Evolutionary conservation across 2,329 filamentous ascomycete genomes (phyloP), one percentile per base, ranked within the genome.

Genomic region (Alternaria viburni): DNA sequence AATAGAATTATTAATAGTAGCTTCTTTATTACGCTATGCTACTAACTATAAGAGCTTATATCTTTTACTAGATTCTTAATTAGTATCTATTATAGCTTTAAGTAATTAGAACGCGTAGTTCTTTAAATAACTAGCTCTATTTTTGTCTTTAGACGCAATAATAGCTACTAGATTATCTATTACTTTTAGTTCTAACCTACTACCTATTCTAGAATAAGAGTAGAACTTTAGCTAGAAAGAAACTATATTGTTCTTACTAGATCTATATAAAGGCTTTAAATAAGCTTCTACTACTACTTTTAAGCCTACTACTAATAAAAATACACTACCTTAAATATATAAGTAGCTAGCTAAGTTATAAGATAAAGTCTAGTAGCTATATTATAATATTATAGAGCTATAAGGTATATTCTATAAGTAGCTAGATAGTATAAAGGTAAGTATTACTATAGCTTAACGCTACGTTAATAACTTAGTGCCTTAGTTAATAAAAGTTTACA

Each of bases 401-500:
- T 23, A 62, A 4, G 28, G 52, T 5, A 64, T 62, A 15, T 58
- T 54, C 50, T 41, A 13, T 46, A 62, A 68, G 23, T 23, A 41
- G 23, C 30, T 67, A 28, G 57, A 69, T 52, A 52, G 44, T 28
- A 66, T 69, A 13, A 59, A 66, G 32, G 26, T 17, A 44, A 65
- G n/a, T 11, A 26, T 69, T 7, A 13, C 28, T 0, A 26, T 25
- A 55, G 49, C 57, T 9, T 19, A 56, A 30, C 45, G 57, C 46
- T 69, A 69, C 57, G 45, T 67, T 6, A 49, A 67, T 19, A 55
- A 47, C 57, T 45, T 69, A 4, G 54, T 67, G 17, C 54, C 60
- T 54, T 69, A 21, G 66, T 69, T 19, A 3, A 54, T 67, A 10
- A 61, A 66, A 44, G 66, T 69, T 25, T 30, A 69, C 30, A 28